phyloP scores from a whole-genome alignment of 2,329 filamentous ascomycete species.

The Monilinia aucupariae region DNA sequence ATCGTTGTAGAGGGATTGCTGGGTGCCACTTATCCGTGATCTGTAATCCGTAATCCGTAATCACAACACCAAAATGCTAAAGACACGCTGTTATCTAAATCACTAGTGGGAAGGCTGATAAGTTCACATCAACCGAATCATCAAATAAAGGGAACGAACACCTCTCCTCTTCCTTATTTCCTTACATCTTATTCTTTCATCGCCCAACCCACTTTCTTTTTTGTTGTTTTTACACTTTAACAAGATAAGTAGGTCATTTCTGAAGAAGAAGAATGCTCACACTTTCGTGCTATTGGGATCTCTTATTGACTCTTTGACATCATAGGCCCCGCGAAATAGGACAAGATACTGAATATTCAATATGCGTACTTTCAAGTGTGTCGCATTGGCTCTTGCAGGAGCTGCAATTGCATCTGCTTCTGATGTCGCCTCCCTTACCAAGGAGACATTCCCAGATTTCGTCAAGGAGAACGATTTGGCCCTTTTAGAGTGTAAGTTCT shows the following conservation, averaged over 20 bases:
- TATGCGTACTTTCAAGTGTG: constrained; percentile 34
- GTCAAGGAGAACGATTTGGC: constrained; percentile 81
- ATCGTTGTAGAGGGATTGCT: too few species aligned
- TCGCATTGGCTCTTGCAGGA: constrained; percentile 32
- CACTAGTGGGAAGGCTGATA: constrained; percentile 17
- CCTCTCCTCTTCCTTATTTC: constrained; percentile 5
- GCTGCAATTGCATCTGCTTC: constrained; percentile 61
- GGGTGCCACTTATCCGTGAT: too few species aligned
- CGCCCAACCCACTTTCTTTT: constrained; percentile 9
- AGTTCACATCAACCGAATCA: constrained; percentile 15
- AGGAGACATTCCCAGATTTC: constrained; percentile 82
- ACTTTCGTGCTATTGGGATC: too few species aligned
- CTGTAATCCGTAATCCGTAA: background rate
- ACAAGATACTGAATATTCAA: too few species aligned
- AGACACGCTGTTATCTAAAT: constrained; percentile 19
- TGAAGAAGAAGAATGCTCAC: constrained; percentile 17
- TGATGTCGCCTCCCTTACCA: constrained; percentile 72
- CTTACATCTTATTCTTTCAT: background rate
- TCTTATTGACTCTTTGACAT: constrained; percentile 12
- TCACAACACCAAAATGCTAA: too few species aligned
- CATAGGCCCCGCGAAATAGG: too few species aligned
- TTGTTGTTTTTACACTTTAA: background rate
- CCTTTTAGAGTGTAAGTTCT: constrained; percentile 78
- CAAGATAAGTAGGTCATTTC: background rate
- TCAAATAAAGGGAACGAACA: constrained; percentile 24